Conservation (phyloP, 495 filamentous ascomycete genomes). For the Tuber brumale region DNA sequence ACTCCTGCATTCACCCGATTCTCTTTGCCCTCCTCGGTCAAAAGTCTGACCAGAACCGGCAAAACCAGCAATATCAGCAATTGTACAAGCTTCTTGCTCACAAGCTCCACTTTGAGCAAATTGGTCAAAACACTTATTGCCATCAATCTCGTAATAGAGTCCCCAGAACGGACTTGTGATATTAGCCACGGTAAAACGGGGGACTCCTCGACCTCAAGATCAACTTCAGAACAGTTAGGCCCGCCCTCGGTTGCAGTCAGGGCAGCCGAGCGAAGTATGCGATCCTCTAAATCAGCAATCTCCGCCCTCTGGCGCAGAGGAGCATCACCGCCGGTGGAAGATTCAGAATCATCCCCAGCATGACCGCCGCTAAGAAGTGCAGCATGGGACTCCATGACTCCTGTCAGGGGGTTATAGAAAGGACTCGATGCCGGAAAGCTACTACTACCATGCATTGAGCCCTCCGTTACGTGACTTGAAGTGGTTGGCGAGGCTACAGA, state of each 20-base stretch:
- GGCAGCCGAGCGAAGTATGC: constrained; percentile 22
- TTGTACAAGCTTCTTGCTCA: constrained; percentile 55
- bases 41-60: constrained; percentile 63
- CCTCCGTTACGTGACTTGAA: constrained; percentile 16
- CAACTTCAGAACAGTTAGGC: constrained; percentile 11
- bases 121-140: constrained; percentile 72
- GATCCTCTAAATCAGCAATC: constrained; percentile 29
- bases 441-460: background rate
- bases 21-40: constrained; percentile 55
- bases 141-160: constrained; percentile 61
- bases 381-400: constrained; percentile 21
- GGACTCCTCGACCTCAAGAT: constrained; percentile 62
- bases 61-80: constrained; percentile 62
- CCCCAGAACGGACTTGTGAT: constrained; percentile 52
- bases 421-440: background rate
- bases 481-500: constrained; percentile 12
- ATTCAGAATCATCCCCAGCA: constrained; percentile 34
- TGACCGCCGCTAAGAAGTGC: constrained; percentile 27
- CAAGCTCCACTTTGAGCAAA: constrained; percentile 64
- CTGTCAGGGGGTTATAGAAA: constrained; percentile 14
- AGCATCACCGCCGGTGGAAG: constrained; percentile 35
- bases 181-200: constrained; percentile 79
- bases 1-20: constrained; percentile 45
- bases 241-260: constrained; percentile 5
- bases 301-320: constrained; percentile 31